Percentiles rank a stretch among this genome's conserved stretches.
Conservation (phyloP, 2,329 filamentous ascomycete species). For the Microsporum audouinii region DNA sequence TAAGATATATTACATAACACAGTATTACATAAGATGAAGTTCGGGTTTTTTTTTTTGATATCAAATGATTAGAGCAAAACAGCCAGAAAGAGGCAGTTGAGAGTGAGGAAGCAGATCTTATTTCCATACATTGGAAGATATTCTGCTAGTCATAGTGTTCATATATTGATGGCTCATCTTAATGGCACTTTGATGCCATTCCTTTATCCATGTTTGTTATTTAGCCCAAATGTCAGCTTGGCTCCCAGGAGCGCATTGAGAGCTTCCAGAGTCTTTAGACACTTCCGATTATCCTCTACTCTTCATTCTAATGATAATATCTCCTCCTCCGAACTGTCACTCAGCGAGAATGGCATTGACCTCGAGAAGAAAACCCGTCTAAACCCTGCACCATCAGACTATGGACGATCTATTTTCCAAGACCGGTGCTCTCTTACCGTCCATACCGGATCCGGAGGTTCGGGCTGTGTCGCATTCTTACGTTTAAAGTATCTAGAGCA, state of each 20-base stretch:
- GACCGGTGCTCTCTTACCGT: constrained; percentile 73
- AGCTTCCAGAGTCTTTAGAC: constrained; percentile 12
- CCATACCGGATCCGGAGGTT: constrained; percentile 68
- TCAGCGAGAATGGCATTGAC: neutral
- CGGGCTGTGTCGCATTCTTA: constrained; percentile 88
- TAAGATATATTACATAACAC: neutral
- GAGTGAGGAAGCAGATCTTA: neutral
- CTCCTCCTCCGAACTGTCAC: constrained; percentile 1
- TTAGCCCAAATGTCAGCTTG: constrained; percentile 5
- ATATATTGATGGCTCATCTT: constrained; percentile 10
- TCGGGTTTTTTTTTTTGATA: neutral
- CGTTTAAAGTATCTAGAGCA: constrained; percentile 82
- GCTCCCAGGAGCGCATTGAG: constrained; percentile 8
- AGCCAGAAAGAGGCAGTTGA: neutral
- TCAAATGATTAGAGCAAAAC: neutral
- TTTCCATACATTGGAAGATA: neutral
- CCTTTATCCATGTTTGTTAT: constrained; percentile 24
- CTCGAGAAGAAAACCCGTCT: constrained; percentile 43
- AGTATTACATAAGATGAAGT: neutral
- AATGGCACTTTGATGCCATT: constrained; percentile 23
- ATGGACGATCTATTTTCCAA: constrained; percentile 68
- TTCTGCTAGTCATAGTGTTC: neutral
- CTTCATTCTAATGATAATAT: neutral
- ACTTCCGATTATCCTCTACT: constrained; percentile 5
- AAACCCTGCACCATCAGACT: constrained; percentile 74